These are phyloP conservation scores for Alternaria arbusti DNA, from an alignment of 2,329 filamentous ascomycete species.

Conservation along the genomic window DNA sequence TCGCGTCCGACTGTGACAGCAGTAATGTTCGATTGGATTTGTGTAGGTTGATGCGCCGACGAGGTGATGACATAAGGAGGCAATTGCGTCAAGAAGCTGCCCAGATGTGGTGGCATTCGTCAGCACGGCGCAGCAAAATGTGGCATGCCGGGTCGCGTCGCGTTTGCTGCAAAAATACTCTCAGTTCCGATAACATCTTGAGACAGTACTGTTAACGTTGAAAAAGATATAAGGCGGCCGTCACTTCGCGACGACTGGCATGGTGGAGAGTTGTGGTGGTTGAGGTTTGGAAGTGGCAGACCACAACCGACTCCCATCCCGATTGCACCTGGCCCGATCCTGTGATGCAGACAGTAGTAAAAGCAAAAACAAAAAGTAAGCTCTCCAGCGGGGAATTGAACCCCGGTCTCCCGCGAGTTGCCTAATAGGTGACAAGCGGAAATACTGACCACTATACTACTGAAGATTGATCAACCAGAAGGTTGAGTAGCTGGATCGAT, in stretches of 20 bases:
- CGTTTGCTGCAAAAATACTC: background rate
- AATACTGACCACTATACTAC: conserved; percentile 24
- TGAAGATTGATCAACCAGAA: conserved; percentile 6
- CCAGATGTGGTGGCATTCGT: background rate
- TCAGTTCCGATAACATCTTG: background rate
- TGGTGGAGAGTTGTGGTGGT: background rate
- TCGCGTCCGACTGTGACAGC: background rate
- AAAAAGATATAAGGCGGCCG: background rate
- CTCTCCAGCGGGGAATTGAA: conserved; percentile 17
- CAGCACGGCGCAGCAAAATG: background rate
- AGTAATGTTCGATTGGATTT: background rate
- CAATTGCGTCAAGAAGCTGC: background rate
- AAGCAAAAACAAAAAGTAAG: background rate
- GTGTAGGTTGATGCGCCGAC: background rate
- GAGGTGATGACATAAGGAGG: background rate
- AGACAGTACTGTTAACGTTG: background rate
- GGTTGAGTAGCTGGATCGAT: background rate
- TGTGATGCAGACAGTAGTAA: background rate
- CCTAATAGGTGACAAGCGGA: conserved; percentile 14
- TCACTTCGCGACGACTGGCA: background rate
- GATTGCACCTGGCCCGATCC: background rate
- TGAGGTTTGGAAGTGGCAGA: background rate
- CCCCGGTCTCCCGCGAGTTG: conserved; percentile 14
- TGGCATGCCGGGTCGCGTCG: background rate
- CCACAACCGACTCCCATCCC: background rate